phyloP scores from a whole-genome alignment of 202 grass and related monocot species.

The Carex arenaria region DNA sequence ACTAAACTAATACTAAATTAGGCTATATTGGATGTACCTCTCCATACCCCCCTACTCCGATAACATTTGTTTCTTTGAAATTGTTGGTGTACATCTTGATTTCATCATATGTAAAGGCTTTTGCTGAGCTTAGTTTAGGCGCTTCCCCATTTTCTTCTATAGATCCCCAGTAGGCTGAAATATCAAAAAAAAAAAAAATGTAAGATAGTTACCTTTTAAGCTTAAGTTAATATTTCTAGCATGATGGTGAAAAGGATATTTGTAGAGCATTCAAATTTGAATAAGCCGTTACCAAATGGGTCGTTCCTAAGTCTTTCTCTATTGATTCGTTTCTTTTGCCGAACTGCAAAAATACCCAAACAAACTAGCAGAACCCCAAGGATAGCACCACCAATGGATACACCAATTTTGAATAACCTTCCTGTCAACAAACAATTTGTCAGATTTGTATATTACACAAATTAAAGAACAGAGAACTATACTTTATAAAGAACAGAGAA shows the following conservation, averaged over 20 bases:
- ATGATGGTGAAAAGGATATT: background rate
- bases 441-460: background rate
- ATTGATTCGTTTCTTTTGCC: constrained; percentile 50
- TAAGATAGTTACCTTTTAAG: background rate
- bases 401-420: constrained; percentile 34
- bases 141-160: constrained; percentile 58
- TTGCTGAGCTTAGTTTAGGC: constrained; percentile 57
- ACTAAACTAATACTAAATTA: background rate
- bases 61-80: constrained; percentile 66
- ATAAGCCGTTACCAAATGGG: constrained; percentile 66
- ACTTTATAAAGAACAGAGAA: background rate
- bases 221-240: background rate
- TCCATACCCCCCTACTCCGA: constrained; percentile 83
- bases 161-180: constrained; percentile 74
- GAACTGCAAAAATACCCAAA: constrained; percentile 39
- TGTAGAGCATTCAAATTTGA: background rate
- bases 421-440: background rate
- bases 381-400: constrained; percentile 35
- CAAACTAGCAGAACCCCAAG: constrained; percentile 31
- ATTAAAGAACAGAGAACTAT: background rate
- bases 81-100: constrained; percentile 60
- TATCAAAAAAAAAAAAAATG: background rate
- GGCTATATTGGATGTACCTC: constrained; percentile 30
- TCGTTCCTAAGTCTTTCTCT: constrained; percentile 40
- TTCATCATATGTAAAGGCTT: constrained; percentile 66